Evolutionary conservation across 2,329 filamentous ascomycete species (phyloP).

Genomic region (Dactylellina leptospora): DNA sequence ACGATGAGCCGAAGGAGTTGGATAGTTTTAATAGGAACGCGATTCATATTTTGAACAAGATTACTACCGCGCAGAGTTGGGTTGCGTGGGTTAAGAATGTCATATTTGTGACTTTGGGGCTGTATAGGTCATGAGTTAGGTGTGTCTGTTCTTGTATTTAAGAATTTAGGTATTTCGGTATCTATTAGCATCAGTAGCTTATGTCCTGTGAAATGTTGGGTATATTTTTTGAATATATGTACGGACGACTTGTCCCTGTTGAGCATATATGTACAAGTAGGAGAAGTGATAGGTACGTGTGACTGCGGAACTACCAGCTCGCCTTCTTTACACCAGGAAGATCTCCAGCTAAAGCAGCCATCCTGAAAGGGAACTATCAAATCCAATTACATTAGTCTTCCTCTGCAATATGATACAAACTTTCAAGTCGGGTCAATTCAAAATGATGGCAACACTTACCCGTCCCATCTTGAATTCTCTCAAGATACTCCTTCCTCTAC

Average conservation of each 20-base stretch:
- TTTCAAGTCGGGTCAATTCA: neutral
- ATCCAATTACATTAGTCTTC: constrained; percentile 44
- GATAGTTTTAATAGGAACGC: constrained; percentile 68
- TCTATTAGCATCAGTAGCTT: neutral
- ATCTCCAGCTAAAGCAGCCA: constrained; percentile 84
- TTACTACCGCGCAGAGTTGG: constrained; percentile 67
- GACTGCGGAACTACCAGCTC: constrained; percentile 75
- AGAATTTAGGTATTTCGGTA: neutral
- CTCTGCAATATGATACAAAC: no score
- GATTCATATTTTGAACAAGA: constrained; percentile 66
- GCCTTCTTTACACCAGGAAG: constrained; percentile 94
- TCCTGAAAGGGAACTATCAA: constrained; percentile 84
- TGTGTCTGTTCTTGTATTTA: neutral
- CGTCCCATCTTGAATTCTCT: constrained; percentile 90
- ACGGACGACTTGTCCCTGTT: neutral
- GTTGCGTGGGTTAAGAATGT: constrained; percentile 63
- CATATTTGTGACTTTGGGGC: constrained; percentile 47
- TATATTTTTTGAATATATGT: constrained; percentile 35
- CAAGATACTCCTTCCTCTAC: constrained; percentile 88
- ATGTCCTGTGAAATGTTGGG: constrained; percentile 2
- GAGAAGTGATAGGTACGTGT: neutral
- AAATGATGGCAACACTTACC: constrained; percentile 68
- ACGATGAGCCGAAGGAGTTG: constrained; percentile 65
- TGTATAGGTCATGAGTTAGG: constrained; percentile 13
- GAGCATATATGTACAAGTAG: constrained; percentile 25